phyloP scores from a whole-genome alignment of 345 rosid species.

The Acer campestre region DNA sequence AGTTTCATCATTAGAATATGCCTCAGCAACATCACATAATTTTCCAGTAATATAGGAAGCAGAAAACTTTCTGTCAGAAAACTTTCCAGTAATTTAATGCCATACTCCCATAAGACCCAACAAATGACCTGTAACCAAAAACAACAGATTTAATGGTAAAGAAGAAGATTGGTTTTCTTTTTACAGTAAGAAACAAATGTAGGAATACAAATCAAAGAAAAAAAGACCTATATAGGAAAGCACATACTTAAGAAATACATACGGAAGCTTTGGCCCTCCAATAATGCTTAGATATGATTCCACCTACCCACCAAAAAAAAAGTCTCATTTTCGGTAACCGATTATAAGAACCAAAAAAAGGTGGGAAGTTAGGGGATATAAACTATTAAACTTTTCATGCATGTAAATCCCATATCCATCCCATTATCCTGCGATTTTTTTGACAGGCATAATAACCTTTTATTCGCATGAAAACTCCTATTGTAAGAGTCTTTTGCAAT shows the following conservation, averaged over 20 bases:
- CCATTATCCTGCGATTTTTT: not conserved
- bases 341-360: not conserved
- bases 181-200: not conserved
- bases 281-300: conserved; percentile 89
- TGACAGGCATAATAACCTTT: too few relatives aligned
- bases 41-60: conserved; percentile 85
- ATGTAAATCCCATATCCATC: not conserved
- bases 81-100: conserved; percentile 83
- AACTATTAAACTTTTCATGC: not conserved
- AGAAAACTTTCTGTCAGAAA: too few relatives aligned
- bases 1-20: conserved; percentile 92
- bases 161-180: not conserved
- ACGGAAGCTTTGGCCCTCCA: conserved; percentile 96
- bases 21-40: conserved; percentile 92
- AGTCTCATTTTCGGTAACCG: conserved; percentile 5
- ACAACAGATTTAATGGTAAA: conserved; percentile 19
- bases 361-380: not conserved
- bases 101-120: conserved; percentile 97
- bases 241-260: conserved; percentile 79
- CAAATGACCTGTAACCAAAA: conserved; percentile 80
- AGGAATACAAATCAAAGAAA: conserved; percentile 5
- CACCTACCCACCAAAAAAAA: conserved; percentile 53
- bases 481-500: too few relatives aligned
- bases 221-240: conserved; percentile 17
- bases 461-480: too few relatives aligned